phyloP scores from a whole-genome alignment of 78 protist species.

The Pelomyxa schiedti region DNA sequence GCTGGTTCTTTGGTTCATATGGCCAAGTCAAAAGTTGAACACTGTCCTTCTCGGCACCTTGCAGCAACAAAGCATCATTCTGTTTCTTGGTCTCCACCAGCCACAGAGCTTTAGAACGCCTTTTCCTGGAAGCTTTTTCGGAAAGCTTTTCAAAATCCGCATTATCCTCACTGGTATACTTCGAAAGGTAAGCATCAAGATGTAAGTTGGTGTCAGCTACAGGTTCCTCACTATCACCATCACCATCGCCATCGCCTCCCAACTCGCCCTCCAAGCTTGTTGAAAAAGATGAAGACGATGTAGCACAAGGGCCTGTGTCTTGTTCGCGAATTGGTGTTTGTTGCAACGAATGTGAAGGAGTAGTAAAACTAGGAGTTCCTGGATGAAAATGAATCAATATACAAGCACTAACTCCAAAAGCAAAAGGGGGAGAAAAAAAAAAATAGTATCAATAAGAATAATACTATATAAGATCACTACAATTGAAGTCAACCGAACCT shows the following conservation, averaged over 20 bases:
- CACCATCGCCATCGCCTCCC: not conserved
- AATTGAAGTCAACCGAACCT: not conserved
- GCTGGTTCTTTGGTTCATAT: not conserved
- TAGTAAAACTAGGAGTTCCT: too few relatives aligned
- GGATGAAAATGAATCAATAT: too few relatives aligned
- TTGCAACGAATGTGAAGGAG: not conserved
- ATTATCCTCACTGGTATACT: not conserved
- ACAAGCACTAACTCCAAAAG: too few relatives aligned
- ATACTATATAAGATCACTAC: not conserved
- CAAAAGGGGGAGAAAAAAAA: not conserved
- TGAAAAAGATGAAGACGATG: not conserved
- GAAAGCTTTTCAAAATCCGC: not conserved
- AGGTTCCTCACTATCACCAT: not conserved
- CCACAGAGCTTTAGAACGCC: not conserved
- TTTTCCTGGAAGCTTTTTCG: not conserved
- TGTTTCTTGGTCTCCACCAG: not conserved
- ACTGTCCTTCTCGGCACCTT: not conserved
- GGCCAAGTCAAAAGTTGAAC: not conserved
- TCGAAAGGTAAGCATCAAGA: not conserved
- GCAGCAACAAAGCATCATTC: not conserved
- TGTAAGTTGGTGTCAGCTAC: not conserved
- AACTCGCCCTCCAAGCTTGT: not conserved
- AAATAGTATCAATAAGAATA: not conserved
- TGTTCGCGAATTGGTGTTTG: not conserved
- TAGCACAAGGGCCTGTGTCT: not conserved